These are phyloP conservation scores for Elaeis oleifera DNA, from an alignment of 202 grass and related monocot genomes.

Conservation along the genomic window DNA sequence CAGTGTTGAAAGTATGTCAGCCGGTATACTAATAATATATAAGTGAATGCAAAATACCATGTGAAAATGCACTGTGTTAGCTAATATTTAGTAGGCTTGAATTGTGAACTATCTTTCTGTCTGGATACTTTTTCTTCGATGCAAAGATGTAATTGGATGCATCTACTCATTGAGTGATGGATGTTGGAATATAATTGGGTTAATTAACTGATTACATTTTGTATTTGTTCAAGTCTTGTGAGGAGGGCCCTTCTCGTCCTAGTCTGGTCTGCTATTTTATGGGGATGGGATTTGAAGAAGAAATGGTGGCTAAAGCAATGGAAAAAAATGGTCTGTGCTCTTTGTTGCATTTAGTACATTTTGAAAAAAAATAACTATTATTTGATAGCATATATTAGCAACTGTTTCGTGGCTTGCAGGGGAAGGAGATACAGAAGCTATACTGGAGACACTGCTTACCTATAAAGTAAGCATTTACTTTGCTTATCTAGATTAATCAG, in stretches of 20 bases:
- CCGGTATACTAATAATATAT: too few species aligned
- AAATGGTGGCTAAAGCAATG: constrained; percentile 47
- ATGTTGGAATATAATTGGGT: too few species aligned
- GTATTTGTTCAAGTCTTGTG: constrained; percentile 26
- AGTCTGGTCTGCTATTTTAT: constrained; percentile 34
- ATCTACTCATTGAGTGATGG: too few species aligned
- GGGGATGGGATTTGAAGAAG: constrained; percentile 58
- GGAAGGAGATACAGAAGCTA: constrained; percentile 33
- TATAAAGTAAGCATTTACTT: constrained; percentile 33
- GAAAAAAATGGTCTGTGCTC: constrained; percentile 27
- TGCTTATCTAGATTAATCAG: not conserved
- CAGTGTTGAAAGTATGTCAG: too few species aligned
- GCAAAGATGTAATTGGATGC: too few species aligned
- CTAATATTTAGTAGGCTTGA: too few species aligned
- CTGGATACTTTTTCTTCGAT: too few species aligned
- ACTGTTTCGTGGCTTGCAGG: constrained; percentile 26
- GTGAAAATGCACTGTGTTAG: too few species aligned
- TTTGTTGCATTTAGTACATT: not conserved
- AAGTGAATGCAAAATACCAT: too few species aligned
- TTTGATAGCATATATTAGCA: too few species aligned
- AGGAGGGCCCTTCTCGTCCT: constrained; percentile 21
- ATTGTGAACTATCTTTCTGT: too few species aligned
- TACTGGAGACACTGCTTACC: constrained; percentile 63
- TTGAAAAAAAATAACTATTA: too few species aligned
- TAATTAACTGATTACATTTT: not conserved